Base-by-base conservation (phyloP, 805 yeast genomes). In the Spathaspora boniae region DNA sequence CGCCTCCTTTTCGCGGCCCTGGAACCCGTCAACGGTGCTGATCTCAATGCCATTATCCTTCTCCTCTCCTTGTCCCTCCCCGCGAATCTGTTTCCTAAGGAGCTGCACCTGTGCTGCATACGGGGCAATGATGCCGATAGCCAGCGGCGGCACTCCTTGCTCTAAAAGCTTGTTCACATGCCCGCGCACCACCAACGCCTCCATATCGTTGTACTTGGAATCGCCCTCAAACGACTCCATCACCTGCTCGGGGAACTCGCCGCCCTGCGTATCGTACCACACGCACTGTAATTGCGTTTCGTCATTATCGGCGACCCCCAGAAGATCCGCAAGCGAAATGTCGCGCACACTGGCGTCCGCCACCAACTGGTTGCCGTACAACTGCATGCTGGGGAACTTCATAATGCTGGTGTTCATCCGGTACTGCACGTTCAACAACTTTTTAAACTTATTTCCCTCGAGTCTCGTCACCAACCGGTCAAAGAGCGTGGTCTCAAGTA, bases 221-320 rank as follows among this genome's bases (percentile, higher is more conserved):
- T 42, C 53, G 21, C 50, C 57, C n/a, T 54, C 65, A 5, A 38
- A 20, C 17, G 35, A 35, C 25, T 57, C 63, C 11, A 47, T 47
- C 2, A 46, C 23, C 38, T 65, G 63, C 51, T 89, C 97, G 0
- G 76, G 78, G 49, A 70, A 88, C 24, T 81, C 84, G 6, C 87
- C 95, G 12, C 96, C 96, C 60, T 87, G 93, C 0, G 98, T 93
- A 50, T 93, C 98, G 45, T 82, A 80, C 96, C 96, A 89, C 2
- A 87, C 63, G 32, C 69, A 63, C 2, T 81, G 76, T 1, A 65
- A 63, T 1, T 54, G 55, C 0, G 91, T 76, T 7, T 75, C 80
- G 17, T 81, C 88, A 30, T 66, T 70, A 3, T 54, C 55, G 5
- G 63, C 63, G 0, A 74, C 71, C 2, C 42, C 38, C 2, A 46